Base-by-base conservation (phyloP, 768 basidiomycete genomes). In the Cystoderma amianthinum region DNA sequence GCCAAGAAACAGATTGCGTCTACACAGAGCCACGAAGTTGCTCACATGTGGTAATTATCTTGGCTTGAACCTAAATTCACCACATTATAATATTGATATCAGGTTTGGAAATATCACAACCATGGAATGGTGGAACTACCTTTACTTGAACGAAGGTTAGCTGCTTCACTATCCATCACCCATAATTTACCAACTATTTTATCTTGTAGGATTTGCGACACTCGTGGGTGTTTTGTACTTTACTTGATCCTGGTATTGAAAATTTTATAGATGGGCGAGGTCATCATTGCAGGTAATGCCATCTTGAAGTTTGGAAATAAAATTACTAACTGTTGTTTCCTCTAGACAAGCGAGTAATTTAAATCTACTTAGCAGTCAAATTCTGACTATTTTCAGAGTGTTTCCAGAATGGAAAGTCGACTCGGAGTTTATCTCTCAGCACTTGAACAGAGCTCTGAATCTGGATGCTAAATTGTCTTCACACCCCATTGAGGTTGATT, bases 51-150 rank as follows among this genome's bases (percentile, higher is more conserved):
- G 81, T 80, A 47, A 47, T 66, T 60, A 23, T 17, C 5, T 9
- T 13, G 23, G 13, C 17, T 21, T 22, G 13, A 7, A 24, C 19
- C 12, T 16, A 22, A 22, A 6, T 33, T 46, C 9, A 25, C 9
- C n/a, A n/a, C n/a, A 1, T 12, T n/a, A 30, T 3, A 32, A 10
- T 9, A 11, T 41, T 13, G 25, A 12, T 19, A n/a, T 48, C 15
- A 69, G 88, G 89, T 95, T 94, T 51, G 93, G 92, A 19, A 83
- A 95, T 56, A 85, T 96, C 51, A 85, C 88, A 4, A 95, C 91
- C 0, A 93, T 94, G 91, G 78, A 78, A 52, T 91, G 89, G 88
- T 92, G 88, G 87, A 79, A 86, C 46, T 82, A 86, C 58, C 69
- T 90, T 36, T 87, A 86, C 59, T 62, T 88, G 43, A 88, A 86